A percentile compares a stretch with the other conserved stretches of the same genome.
Conservation (phyloP, 805 yeast genomes). For the Ogataea ganodermae region DNA sequence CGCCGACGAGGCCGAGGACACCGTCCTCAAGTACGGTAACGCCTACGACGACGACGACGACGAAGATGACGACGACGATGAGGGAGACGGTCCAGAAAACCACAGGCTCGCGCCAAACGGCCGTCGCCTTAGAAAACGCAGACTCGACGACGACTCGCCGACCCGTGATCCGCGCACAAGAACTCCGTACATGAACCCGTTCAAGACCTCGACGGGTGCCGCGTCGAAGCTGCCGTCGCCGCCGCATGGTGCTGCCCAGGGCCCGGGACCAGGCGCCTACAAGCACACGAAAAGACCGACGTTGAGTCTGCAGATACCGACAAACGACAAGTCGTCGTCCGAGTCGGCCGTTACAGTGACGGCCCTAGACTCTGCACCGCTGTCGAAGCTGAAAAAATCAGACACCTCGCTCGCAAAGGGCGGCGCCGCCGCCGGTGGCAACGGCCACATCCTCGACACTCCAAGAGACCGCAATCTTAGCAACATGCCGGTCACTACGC, state of each 20-base stretch:
- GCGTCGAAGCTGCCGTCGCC: constrained; percentile 3
- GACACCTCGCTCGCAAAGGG: neutral
- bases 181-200: constrained; percentile 5
- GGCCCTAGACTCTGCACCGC: constrained; percentile 37
- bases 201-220: constrained; percentile 4
- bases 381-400: constrained; percentile 6
- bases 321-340: constrained; percentile 27
- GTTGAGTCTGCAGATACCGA: constrained; percentile 65
- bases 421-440: constrained; percentile 1
- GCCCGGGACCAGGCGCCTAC: neutral
- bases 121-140: constrained; percentile 3
- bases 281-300: constrained; percentile 50
- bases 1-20: constrained; percentile 15
- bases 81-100: constrained; percentile 14
- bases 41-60: constrained; percentile 20
- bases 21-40: neutral
- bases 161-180: constrained; percentile 6
- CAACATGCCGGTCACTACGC: constrained; percentile 19
- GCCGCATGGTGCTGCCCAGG: neutral
- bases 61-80: constrained; percentile 10
- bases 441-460: constrained; percentile 5
- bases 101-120: neutral
- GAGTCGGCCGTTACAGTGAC: constrained; percentile 49
- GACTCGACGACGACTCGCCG: constrained; percentile 5
- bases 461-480: constrained; percentile 16